Percentiles rank a stretch among this genome's conserved stretches.
Conservation (phyloP, 129 eudicot species). For the Flaveria robusta region DNA sequence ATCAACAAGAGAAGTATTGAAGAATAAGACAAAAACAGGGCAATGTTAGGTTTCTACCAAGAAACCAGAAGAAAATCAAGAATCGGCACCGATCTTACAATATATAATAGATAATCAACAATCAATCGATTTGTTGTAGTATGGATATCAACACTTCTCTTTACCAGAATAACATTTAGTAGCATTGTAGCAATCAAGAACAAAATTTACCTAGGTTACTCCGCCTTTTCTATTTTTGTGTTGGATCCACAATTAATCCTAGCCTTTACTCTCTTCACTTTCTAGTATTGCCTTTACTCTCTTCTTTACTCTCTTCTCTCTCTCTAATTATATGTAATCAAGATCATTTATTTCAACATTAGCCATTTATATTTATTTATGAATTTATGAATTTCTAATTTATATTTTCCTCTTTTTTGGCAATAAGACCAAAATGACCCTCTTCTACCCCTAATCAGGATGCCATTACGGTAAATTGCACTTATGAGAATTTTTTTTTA, state of each 20-base stretch:
- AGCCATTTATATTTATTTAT: slow-evolving; percentile 2
- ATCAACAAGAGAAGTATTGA: background rate
- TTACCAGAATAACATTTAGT: background rate
- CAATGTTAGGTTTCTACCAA: slow-evolving; percentile 2
- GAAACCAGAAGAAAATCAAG: slow-evolving; percentile 9
- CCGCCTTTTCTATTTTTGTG: slow-evolving; percentile 2
- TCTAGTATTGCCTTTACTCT: slow-evolving; percentile 15
- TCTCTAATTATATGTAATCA: slow-evolving; percentile 22
- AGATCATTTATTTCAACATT: slow-evolving; percentile 14
- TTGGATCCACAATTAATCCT: too few species aligned
- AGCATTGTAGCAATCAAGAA: background rate
- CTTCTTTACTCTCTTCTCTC: slow-evolving; percentile 4
- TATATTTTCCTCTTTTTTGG: background rate
- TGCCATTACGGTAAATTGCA: background rate
- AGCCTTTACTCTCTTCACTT: slow-evolving; percentile 24
- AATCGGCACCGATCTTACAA: background rate
- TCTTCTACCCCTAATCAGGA: background rate
- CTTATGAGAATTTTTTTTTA: background rate
- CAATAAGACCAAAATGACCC: slow-evolving; percentile 37
- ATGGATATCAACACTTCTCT: slow-evolving; percentile 8
- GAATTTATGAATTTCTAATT: background rate
- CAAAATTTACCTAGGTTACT: slow-evolving; percentile 20
- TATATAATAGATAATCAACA: slow-evolving; percentile 17
- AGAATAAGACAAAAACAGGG: background rate
- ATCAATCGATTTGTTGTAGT: slow-evolving; percentile 8